Conservation (phyloP, 306 rosid species). For the Cyclanthera cordifolia region DNA sequence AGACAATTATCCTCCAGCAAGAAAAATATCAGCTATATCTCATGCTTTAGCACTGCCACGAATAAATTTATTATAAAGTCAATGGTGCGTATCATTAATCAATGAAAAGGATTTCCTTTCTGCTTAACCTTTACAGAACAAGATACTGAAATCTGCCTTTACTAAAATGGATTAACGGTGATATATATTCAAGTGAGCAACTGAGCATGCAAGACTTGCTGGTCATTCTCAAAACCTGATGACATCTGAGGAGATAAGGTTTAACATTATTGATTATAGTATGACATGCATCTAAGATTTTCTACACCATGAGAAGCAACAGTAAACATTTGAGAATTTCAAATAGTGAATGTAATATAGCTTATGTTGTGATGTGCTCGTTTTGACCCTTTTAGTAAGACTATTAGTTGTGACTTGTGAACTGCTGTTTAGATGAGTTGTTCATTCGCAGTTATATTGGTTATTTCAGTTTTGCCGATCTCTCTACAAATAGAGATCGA, state of each 20-base stretch:
- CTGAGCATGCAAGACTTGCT: not conserved
- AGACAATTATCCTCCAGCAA: slow-evolving; percentile 16
- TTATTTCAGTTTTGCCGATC: no score
- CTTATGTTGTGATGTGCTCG: not conserved
- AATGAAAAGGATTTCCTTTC: not conserved
- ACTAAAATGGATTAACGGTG: not conserved
- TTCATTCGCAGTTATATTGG: no score
- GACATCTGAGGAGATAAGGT: not conserved
- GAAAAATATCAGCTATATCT: slow-evolving; percentile 10
- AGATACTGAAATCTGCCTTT: not conserved
- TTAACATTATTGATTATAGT: not conserved
- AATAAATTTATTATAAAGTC: not conserved
- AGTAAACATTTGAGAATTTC: not conserved
- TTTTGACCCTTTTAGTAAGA: no score
- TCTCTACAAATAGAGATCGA: no score
- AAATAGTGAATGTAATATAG: not conserved
- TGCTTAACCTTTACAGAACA: not conserved
- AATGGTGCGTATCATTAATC: not conserved
- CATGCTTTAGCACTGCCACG: not conserved
- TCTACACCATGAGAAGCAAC: not conserved
- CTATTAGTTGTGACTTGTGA: no score
- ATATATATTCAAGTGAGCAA: not conserved
- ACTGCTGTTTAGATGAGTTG: no score
- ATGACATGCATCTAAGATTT: not conserved
- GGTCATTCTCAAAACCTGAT: not conserved